phyloP scores from a whole-genome alignment of 1,139 yeast genomes.

The Saccharomycopsis crataegensis region DNA sequence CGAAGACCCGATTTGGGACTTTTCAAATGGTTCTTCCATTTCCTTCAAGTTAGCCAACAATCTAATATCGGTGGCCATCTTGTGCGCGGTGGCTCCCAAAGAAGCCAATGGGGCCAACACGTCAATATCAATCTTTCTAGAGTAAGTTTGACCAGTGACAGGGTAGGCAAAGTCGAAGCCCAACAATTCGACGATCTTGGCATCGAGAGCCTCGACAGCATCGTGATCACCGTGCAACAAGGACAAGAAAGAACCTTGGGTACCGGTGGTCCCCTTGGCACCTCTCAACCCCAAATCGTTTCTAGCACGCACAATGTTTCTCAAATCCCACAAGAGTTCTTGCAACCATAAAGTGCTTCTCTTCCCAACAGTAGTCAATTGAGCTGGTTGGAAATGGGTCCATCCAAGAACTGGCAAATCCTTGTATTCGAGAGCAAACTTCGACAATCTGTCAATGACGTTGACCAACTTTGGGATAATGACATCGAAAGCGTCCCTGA shows the following conservation, averaged over 20 bases:
- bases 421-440: constrained; percentile 86
- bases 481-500: constrained; percentile 91
- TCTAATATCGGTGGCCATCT: constrained; percentile 95
- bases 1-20: constrained; percentile 93
- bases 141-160: constrained; percentile 96
- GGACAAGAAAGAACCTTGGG: constrained; percentile 93
- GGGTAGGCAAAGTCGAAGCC: constrained; percentile 96
- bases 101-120: constrained; percentile 89
- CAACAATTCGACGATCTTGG: constrained; percentile 82
- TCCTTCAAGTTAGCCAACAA: constrained; percentile 94
- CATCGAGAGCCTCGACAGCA: constrained; percentile 87
- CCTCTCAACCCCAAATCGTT: constrained; percentile 96
- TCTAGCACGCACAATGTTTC: constrained; percentile 94
- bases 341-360: constrained; percentile 97
- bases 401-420: constrained; percentile 97
- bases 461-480: constrained; percentile 92
- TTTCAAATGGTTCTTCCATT: constrained; percentile 97
- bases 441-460: constrained; percentile 82
- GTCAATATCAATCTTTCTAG: constrained; percentile 95
- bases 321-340: constrained; percentile 94
- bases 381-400: constrained; percentile 99
- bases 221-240: constrained; percentile 96
- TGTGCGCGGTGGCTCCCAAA: constrained; percentile 94
- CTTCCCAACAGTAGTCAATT: constrained; percentile 96
- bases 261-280: constrained; percentile 98